Percentiles rank a stretch among this genome's conserved stretches.
Conservation (phyloP, 257 asterid species). For the Plantago major region DNA sequence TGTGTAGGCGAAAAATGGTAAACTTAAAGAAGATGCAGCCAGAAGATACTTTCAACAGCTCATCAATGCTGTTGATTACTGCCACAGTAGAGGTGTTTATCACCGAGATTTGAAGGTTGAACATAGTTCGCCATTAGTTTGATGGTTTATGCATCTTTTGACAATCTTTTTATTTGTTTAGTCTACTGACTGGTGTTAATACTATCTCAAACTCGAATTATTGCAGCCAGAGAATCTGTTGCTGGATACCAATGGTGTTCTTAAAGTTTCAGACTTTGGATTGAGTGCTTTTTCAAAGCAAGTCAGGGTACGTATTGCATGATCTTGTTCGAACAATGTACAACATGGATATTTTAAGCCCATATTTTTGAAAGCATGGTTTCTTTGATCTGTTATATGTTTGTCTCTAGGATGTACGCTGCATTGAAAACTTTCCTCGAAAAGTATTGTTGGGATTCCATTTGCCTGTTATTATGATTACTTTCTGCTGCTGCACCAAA, state of each 20-base stretch:
- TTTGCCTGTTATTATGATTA: too few species aligned
- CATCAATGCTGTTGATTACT: conserved; percentile 79
- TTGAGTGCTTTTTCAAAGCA: conserved; percentile 75
- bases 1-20: conserved; percentile 59
- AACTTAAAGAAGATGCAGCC: conserved; percentile 67
- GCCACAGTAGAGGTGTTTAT: conserved; percentile 85
- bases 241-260: conserved; percentile 54
- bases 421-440: too few species aligned
- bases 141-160: conserved; percentile 10
- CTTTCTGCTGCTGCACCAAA: too few species aligned
- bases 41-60: conserved; percentile 76
- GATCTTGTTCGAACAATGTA: conserved; percentile 12
- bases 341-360: not conserved
- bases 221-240: conserved; percentile 86
- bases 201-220: conserved; percentile 3
- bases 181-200: conserved; percentile 1
- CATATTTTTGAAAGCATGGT: not conserved
- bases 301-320: conserved; percentile 48
- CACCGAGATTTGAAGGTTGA: conserved; percentile 82
- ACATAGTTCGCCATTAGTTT: not conserved
- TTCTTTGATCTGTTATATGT: not conserved
- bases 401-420: not conserved
- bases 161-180: conserved; percentile 1
- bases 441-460: too few species aligned
- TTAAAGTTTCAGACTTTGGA: conserved; percentile 83